Conservation (phyloP, 805 yeast genomes). For the Saturnispora besseyi region DNA sequence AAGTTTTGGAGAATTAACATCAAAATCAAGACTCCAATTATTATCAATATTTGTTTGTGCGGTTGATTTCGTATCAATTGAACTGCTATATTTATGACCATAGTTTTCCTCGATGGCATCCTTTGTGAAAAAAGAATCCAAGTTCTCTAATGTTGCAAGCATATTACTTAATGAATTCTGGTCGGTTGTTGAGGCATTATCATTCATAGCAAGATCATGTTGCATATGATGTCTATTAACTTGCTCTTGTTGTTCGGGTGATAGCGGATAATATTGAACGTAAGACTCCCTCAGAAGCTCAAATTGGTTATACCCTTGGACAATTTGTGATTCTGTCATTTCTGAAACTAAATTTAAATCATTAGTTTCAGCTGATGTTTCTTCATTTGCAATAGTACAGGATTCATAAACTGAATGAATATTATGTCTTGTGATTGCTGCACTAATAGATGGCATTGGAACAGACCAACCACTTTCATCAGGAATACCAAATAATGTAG, state of each 20-base stretch:
- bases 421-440: conserved; percentile 82
- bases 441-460: conserved; percentile 88
- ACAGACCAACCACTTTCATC: conserved; percentile 96
- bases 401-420: conserved; percentile 93
- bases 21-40: conserved; percentile 21
- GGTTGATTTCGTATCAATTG: conserved; percentile 56
- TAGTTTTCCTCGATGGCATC: conserved; percentile 29
- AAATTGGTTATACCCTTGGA: conserved; percentile 5
- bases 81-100: conserved; percentile 40
- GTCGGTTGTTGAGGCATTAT: conserved; percentile 44
- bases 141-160: conserved; percentile 86
- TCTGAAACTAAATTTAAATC: neutral
- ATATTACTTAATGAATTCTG: conserved; percentile 74
- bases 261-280: conserved; percentile 26
- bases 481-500: conserved; percentile 90
- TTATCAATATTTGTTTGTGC: conserved; percentile 24
- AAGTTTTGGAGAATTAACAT: conserved; percentile 18
- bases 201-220: conserved; percentile 25
- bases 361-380: conserved; percentile 12
- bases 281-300: conserved; percentile 19
- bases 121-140: conserved; percentile 81
- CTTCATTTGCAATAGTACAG: conserved; percentile 45
- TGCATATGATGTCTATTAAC: conserved; percentile 19
- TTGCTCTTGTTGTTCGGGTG: conserved; percentile 21
- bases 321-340: neutral